phyloP scores from a whole-genome alignment of 2,329 filamentous ascomycete genomes.

The Pseudogymnoascus sp. region DNA sequence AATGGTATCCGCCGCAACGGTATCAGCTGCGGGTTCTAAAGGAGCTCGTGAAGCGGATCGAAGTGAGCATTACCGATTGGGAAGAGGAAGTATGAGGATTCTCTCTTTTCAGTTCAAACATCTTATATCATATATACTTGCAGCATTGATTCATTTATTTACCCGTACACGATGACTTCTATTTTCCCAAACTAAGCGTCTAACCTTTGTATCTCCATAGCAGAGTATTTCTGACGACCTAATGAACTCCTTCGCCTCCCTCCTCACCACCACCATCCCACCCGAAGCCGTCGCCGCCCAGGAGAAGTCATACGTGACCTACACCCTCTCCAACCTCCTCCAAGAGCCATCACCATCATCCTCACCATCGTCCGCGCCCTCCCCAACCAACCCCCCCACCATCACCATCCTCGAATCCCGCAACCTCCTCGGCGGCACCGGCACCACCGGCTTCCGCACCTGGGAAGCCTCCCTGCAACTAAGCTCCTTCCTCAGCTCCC shows the following conservation, averaged over 20 bases:
- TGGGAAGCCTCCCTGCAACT: slow-evolving; percentile 77
- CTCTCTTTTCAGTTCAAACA: slow-evolving; percentile 14
- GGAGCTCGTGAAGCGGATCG: slow-evolving; percentile 60
- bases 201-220: slow-evolving; percentile 22
- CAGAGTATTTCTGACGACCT: slow-evolving; percentile 81
- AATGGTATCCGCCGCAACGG: slow-evolving; percentile 54
- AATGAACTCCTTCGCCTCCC: slow-evolving; percentile 58
- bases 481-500: slow-evolving; percentile 55
- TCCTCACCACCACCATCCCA: slow-evolving; percentile 58
- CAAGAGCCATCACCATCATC: not conserved
- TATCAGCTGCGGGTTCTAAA: slow-evolving; percentile 72
- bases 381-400: slow-evolving; percentile 17
- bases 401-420: slow-evolving; percentile 65
- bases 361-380: not conserved
- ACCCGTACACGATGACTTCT: not conserved
- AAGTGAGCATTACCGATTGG: slow-evolving; percentile 69
- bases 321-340: slow-evolving; percentile 34
- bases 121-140: slow-evolving; percentile 14
- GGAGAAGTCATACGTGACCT: slow-evolving; percentile 68
- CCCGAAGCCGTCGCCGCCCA: slow-evolving; percentile 60
- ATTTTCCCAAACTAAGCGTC: slow-evolving; percentile 14
- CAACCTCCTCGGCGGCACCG: slow-evolving; percentile 59
- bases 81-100: slow-evolving; percentile 71
- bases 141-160: slow-evolving; percentile 10
- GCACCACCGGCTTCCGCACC: slow-evolving; percentile 70